A percentile compares a stretch with the other conserved stretches of the same genome.
phyloP scores from a whole-genome alignment of 768 basidiomycete genomes.

The Suillus occidentalis region DNA sequence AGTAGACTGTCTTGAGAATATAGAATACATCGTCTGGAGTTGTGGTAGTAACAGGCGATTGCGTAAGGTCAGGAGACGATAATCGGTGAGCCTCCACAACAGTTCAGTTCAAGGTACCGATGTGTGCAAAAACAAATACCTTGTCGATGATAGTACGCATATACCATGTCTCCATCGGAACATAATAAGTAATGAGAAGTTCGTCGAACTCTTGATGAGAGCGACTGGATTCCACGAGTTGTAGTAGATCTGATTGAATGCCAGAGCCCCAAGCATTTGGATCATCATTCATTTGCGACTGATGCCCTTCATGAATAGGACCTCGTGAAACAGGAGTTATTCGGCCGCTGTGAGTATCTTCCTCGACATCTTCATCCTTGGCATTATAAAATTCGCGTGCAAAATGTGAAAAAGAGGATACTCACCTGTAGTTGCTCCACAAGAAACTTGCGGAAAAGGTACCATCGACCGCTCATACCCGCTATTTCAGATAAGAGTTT shows the following conservation, averaged over 20 bases:
- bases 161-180: conserved; percentile 93
- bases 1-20: conserved; percentile 82
- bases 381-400: conserved; percentile 14
- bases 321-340: conserved; percentile 2
- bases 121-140: conserved; percentile 39
- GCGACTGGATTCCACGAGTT: conserved; percentile 45
- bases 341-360: conserved; percentile 7
- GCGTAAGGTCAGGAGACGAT: conserved; percentile 69
- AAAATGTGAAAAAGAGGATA: background rate
- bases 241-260: conserved; percentile 13
- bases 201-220: conserved; percentile 64
- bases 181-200: conserved; percentile 73
- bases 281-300: background rate
- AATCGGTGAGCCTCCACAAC: conserved; percentile 77
- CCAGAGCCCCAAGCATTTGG: background rate
- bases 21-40: conserved; percentile 96
- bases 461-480: conserved; percentile 91
- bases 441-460: conserved; percentile 85
- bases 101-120: conserved; percentile 4
- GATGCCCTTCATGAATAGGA: background rate
- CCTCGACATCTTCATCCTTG: conserved; percentile 11
- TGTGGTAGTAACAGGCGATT: conserved; percentile 65
- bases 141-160: conserved; percentile 84
- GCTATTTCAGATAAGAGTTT: conserved; percentile 85
- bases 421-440: conserved; percentile 68